Evolutionary conservation across 2,329 filamentous ascomycete genomes (phyloP).

Genomic region (Xylariaceae sp.): DNA sequence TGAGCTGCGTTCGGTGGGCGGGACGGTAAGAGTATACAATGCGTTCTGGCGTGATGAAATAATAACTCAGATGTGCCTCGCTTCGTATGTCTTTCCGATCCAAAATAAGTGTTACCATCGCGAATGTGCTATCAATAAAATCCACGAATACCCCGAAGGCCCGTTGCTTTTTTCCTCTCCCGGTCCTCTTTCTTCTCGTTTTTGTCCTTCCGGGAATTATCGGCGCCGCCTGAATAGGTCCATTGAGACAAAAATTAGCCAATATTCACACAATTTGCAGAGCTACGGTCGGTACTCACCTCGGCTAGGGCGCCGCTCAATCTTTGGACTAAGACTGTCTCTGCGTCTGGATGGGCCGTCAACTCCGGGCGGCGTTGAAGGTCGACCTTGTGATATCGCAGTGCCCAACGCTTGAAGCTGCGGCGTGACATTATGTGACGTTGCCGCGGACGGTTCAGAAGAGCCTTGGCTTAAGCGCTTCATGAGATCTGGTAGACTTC

Average conservation of each 20-base stretch:
- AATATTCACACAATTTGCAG: neutral
- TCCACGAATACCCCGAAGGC: constrained; percentile 17
- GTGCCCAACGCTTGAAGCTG: constrained; percentile 34
- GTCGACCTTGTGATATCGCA: constrained; percentile 26
- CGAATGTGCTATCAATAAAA: constrained; percentile 4
- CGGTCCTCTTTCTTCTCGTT: constrained; percentile 9
- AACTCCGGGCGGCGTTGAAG: constrained; percentile 35
- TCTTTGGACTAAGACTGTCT: constrained; percentile 30
- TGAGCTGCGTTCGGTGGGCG: too few species aligned
- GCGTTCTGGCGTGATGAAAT: too few species aligned
- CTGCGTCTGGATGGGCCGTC: constrained; percentile 29
- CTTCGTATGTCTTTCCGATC: neutral
- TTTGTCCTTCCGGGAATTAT: constrained; percentile 13
- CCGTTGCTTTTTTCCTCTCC: constrained; percentile 10
- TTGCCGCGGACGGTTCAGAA: constrained; percentile 41
- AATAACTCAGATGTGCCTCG: too few species aligned
- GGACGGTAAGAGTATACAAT: too few species aligned
- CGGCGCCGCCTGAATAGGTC: constrained; percentile 3
- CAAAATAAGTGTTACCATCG: neutral
- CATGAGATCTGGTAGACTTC: constrained; percentile 36
- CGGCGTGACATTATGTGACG: constrained; percentile 40
- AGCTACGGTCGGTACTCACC: constrained; percentile 32
- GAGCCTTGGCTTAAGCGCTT: constrained; percentile 37
- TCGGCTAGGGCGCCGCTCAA: constrained; percentile 43
- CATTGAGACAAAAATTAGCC: neutral